These are phyloP conservation scores for Metschnikowia aberdeeniae DNA, from an alignment of 805 yeast species.

Conservation along the genomic window DNA sequence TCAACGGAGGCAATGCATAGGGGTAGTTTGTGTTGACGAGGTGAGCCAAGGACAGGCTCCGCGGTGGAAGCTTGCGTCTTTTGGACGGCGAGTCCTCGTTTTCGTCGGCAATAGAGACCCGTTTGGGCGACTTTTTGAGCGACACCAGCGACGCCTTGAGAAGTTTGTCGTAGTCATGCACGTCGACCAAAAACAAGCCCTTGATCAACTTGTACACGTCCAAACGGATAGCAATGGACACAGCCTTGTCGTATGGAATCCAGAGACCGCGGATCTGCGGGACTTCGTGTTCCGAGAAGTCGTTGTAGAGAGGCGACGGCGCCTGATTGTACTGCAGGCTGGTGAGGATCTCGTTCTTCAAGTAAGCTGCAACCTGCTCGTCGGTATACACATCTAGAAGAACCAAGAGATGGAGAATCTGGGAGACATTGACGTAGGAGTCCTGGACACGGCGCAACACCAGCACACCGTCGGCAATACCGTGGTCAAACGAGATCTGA, in stretches of 20 bases:
- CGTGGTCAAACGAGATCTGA: slow-evolving; percentile 24
- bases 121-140: slow-evolving; percentile 1
- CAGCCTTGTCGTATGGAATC: slow-evolving; percentile 44
- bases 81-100: slow-evolving; percentile 35
- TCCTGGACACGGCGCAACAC: slow-evolving; percentile 41
- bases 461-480: slow-evolving; percentile 3
- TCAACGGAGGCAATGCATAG: slow-evolving; percentile 44
- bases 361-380: slow-evolving; percentile 26
- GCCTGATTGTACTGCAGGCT: slow-evolving; percentile 26
- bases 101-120: slow-evolving; percentile 20
- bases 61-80: slow-evolving; percentile 21
- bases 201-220: slow-evolving; percentile 37
- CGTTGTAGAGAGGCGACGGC: slow-evolving; percentile 21
- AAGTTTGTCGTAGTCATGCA: slow-evolving; percentile 39
- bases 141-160: slow-evolving; percentile 17
- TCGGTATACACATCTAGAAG: slow-evolving; percentile 24
- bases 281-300: slow-evolving; percentile 28
- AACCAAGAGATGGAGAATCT: slow-evolving; percentile 33
- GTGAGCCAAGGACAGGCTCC: background rate
- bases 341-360: slow-evolving; percentile 31
- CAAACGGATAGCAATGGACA: slow-evolving; percentile 33
- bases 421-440: slow-evolving; percentile 37
- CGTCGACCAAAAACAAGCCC: slow-evolving; percentile 39
- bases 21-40: slow-evolving; percentile 41
- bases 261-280: slow-evolving; percentile 33